These are phyloP conservation scores for Mucor saturninus DNA, from an alignment of 371 early-diverging fungal species.

Conservation along the genomic window DNA sequence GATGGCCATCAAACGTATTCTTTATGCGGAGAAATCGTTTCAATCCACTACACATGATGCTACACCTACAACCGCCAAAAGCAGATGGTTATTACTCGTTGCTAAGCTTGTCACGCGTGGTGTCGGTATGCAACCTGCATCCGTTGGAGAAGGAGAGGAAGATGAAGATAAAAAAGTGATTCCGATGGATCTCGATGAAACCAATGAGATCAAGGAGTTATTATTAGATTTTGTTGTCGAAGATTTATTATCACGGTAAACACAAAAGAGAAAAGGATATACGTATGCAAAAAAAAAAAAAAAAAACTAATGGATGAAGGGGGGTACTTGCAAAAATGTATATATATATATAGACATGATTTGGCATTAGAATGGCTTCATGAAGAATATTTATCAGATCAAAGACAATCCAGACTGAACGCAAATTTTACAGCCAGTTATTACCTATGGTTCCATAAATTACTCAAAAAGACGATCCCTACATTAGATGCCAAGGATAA, in stretches of 20 bases:
- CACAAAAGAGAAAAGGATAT: not conserved
- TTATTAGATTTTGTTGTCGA: conserved; percentile 43
- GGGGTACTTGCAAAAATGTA: not conserved
- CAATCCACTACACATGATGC: not conserved
- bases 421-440: conserved; percentile 32
- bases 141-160: conserved; percentile 5
- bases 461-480: conserved; percentile 38
- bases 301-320: not conserved
- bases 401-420: conserved; percentile 11
- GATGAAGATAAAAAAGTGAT: conserved; percentile 9
- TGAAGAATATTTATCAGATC: conserved; percentile 43
- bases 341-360: conserved; percentile 33
- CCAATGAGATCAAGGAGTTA: conserved; percentile 32
- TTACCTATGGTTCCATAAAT: conserved; percentile 40
- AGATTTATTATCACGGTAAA: conserved; percentile 33
- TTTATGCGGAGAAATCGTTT: conserved; percentile 33
- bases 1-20: conserved; percentile 45
- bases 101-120: conserved; percentile 43
- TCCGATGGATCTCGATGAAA: not conserved
- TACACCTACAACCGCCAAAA: conserved; percentile 4
- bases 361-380: conserved; percentile 52
- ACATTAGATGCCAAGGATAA: conserved; percentile 46
- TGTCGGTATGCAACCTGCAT: conserved; percentile 3
- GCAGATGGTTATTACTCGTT: conserved; percentile 37
- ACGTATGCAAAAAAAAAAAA: not conserved